Evolutionary conservation across 164 flowering plant species (phyloP).

Genomic region (Berberis vulgaris): DNA sequence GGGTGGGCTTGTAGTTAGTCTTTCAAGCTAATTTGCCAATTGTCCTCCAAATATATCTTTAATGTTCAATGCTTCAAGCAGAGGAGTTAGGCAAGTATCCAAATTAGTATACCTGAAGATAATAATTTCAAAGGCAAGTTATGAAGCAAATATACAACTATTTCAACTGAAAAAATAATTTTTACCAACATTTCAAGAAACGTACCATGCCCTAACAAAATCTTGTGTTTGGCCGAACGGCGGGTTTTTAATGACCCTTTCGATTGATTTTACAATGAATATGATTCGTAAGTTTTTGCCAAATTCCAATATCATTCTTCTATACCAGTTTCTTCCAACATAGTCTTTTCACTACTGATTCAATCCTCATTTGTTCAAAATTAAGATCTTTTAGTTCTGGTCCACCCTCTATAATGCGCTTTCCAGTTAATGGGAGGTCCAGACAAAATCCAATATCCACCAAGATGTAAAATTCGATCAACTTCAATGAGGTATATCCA

Average conservation of each 20-base stretch:
- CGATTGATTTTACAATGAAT: conserved; percentile 55
- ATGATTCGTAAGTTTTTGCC: conserved; percentile 90
- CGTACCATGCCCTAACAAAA: conserved; percentile 76
- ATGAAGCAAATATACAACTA: neutral
- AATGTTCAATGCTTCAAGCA: conserved; percentile 50
- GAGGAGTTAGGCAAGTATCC: conserved; percentile 75
- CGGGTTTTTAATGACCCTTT: conserved; percentile 48
- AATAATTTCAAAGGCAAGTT: too few relatives aligned
- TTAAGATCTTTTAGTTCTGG: conserved; percentile 46
- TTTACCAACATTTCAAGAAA: neutral
- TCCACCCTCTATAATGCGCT: conserved; percentile 75
- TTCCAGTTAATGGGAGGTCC: conserved; percentile 95
- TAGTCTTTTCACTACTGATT: conserved; percentile 51
- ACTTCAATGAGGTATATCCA: conserved; percentile 80
- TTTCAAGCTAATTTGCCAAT: conserved; percentile 69
- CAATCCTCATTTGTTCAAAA: conserved; percentile 52
- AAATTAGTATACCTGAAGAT: conserved; percentile 61
- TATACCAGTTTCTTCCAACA: conserved; percentile 85
- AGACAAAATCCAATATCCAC: conserved; percentile 85
- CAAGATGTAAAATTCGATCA: conserved; percentile 75
- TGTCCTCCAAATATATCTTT: conserved; percentile 58
- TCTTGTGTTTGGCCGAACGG: conserved; percentile 49
- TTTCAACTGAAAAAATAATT: neutral
- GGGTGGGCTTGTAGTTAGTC: conserved; percentile 68
- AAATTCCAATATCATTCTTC: conserved; percentile 65